Conservation (phyloP, 1,284 basidiomycete genomes). For the Ceratobasidium sp. region DNA sequence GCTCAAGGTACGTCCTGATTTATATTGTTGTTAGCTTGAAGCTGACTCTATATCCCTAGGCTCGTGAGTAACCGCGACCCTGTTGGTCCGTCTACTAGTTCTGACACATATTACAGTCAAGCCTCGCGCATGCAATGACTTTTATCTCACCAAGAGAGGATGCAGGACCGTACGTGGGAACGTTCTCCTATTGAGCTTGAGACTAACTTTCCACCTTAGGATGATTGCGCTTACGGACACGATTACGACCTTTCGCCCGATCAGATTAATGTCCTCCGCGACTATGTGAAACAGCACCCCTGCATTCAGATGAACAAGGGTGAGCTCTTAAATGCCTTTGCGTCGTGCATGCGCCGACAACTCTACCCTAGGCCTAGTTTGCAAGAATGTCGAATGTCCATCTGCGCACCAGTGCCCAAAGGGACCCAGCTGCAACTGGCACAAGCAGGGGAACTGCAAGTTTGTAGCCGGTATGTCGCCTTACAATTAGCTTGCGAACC, state of each 20-base stretch:
- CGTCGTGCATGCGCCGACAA: background rate
- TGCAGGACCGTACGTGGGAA: slow-evolving; percentile 44
- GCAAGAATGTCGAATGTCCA: slow-evolving; percentile 47
- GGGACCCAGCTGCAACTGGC: slow-evolving; percentile 48
- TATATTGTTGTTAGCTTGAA: background rate
- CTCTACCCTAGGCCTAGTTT: slow-evolving; percentile 46
- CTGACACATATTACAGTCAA: slow-evolving; percentile 46
- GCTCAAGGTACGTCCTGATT: background rate
- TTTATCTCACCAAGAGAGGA: slow-evolving; percentile 49
- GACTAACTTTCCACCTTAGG: slow-evolving; percentile 43
- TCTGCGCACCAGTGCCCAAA: slow-evolving; percentile 43
- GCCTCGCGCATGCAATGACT: slow-evolving; percentile 55
- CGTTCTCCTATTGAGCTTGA: background rate
- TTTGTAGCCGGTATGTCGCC: slow-evolving; percentile 49
- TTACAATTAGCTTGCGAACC: background rate
- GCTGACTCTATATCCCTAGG: background rate
- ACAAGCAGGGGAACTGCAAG: slow-evolving; percentile 50
- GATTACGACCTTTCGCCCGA: slow-evolving; percentile 50
- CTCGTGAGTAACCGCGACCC: slow-evolving; percentile 3
- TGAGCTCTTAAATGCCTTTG: slow-evolving; percentile 37
- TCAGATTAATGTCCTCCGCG: slow-evolving; percentile 49
- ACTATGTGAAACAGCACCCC: slow-evolving; percentile 53
- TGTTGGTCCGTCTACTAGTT: background rate
- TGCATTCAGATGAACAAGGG: slow-evolving; percentile 51
- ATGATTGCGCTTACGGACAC: slow-evolving; percentile 53